Evolutionary conservation across 768 basidiomycete species (phyloP), one percentile per base, ranked within the genome.

Genomic region (Crassisporium funariophilum): DNA sequence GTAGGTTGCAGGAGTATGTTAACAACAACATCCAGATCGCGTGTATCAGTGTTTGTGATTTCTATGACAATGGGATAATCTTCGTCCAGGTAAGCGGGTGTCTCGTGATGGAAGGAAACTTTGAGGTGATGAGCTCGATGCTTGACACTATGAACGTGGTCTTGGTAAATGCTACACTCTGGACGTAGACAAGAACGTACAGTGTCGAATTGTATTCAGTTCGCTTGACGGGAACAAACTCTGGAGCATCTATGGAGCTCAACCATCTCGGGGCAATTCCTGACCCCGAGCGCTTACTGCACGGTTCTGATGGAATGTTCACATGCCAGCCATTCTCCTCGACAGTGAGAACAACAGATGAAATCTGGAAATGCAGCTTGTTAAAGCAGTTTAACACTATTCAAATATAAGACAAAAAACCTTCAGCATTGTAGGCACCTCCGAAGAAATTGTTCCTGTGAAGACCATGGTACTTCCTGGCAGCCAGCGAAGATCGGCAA

Each of bases 1-100:
- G 81, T 77, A 1, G 93, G 93, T 44, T 91, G 91, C 24, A 98
- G 65, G 46, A 95, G 71, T 4, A 89, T 77, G 45, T 93, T 88
- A 8, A 92, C 69, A 4, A 75, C 68, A 10, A 91, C 67, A 12
- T 88, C 82, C 9, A 98, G 65, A 19, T 83, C 75, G 15, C 82
- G 73, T 36, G 80, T 78, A 60, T 97, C 93, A 4, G 69, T 58
- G 59, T 94, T 97, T 4, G 69, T 78, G 11, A 95, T 74, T 36
- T 81, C 73, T 33, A 98, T 71, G 9, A 63, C 60, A 54, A 98
- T 84, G 0, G 60, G 84, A 58, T 88, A 90, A 35, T 78, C 75
- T 63, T 97, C 95, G 51, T 88, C 84, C 25, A 95, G 64, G 62
- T 86, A 89, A 1, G 91, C 91, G 0, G 88, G 87, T 1, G 76